These are phyloP conservation scores for Pseudozyma sp. DNA, from an alignment of 1,284 basidiomycete genomes.

Conservation along the genomic window DNA sequence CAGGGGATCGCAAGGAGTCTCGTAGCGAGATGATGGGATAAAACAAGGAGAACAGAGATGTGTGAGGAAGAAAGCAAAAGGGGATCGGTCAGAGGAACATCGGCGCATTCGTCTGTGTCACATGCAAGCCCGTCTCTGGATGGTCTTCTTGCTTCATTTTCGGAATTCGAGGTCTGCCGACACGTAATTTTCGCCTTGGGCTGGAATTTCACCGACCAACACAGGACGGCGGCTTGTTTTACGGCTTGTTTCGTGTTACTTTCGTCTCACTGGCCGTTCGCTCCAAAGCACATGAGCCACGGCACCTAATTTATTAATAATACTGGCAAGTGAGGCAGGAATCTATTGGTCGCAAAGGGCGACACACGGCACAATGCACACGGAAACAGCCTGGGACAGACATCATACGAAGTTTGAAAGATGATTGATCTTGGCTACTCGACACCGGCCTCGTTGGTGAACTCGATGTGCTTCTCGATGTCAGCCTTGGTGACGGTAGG, in stretches of 20 bases:
- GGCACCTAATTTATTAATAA: neutral
- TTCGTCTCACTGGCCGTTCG: too few relatives aligned
- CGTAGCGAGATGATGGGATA: too few relatives aligned
- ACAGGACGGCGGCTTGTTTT: too few relatives aligned
- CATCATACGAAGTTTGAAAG: neutral
- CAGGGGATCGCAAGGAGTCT: too few relatives aligned
- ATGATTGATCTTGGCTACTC: constrained; percentile 36
- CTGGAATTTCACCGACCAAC: constrained; percentile 11
- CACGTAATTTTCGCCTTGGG: neutral
- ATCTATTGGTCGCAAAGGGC: constrained; percentile 6
- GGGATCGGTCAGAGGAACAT: constrained; percentile 1
- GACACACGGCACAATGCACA: neutral
- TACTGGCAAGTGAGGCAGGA: neutral
- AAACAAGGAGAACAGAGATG: too few relatives aligned
- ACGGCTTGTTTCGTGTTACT: constrained; percentile 14
- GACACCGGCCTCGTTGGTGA: constrained; percentile 81
- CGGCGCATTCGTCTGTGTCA: constrained; percentile 6
- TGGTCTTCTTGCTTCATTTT: neutral
- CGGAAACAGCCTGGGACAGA: neutral
- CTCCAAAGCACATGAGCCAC: too few relatives aligned
- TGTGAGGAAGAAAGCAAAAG: neutral
- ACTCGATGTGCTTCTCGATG: constrained; percentile 86
- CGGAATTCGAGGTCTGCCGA: neutral
- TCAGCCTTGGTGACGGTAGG: constrained; percentile 91
- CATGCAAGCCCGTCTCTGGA: constrained; percentile 1